These are phyloP conservation scores for Suhomyces xylopsoci DNA, from an alignment of 805 yeast genomes.

Conservation along the genomic window DNA sequence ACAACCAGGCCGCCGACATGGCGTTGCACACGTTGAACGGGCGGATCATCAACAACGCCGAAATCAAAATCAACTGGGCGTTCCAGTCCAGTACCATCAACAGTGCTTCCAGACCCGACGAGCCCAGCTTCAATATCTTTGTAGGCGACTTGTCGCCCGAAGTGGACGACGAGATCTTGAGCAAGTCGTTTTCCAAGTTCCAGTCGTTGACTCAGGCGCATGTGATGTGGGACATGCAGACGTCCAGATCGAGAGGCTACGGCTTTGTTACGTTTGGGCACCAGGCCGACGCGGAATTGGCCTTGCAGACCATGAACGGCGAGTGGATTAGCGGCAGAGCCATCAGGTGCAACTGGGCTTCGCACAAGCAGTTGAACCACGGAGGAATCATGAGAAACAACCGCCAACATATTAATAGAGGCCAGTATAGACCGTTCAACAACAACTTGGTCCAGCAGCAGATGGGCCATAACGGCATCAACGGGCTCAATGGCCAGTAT, in stretches of 20 bases:
- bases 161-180: constrained; percentile 72
- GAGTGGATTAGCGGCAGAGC: constrained; percentile 67
- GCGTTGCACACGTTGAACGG: constrained; percentile 66
- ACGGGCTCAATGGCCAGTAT: background rate
- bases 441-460: constrained; percentile 10
- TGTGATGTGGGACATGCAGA: constrained; percentile 97
- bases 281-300: constrained; percentile 68
- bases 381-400: constrained; percentile 6
- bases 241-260: constrained; percentile 87
- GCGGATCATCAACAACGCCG: constrained; percentile 49
- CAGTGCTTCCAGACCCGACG: constrained; percentile 33
- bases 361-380: constrained; percentile 50
- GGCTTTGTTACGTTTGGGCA: constrained; percentile 80
- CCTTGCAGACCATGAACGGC: constrained; percentile 74
- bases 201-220: constrained; percentile 73
- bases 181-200: constrained; percentile 53
- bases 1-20: constrained; percentile 53
- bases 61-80: constrained; percentile 75
- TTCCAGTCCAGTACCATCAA: constrained; percentile 73
- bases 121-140: constrained; percentile 66
- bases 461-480: background rate
- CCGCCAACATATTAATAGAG: constrained; percentile 5
- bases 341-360: constrained; percentile 86
- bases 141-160: constrained; percentile 85
- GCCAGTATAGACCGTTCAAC: constrained; percentile 14